phyloP scores from a whole-genome alignment of 768 basidiomycete genomes.

The Kwoniella dejecticola region DNA sequence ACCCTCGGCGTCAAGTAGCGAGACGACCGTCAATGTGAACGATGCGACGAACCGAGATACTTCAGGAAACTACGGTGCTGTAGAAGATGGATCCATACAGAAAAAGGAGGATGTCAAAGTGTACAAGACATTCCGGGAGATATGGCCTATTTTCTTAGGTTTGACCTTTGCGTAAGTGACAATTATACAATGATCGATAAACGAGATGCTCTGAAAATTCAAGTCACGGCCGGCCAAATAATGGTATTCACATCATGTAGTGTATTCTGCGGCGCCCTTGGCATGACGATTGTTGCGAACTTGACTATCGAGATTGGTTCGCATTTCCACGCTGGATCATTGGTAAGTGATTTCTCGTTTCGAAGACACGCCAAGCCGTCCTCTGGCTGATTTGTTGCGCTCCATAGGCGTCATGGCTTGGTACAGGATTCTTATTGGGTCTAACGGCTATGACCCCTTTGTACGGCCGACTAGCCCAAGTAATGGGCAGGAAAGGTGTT shows the following conservation, averaged over 20 bases:
- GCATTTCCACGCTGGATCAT: slow-evolving; percentile 41
- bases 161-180: slow-evolving; percentile 34
- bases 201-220: too few species aligned
- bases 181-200: too few species aligned
- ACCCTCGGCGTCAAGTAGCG: background rate
- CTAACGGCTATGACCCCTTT: slow-evolving; percentile 47
- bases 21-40: background rate
- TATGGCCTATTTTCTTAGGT: slow-evolving; percentile 41
- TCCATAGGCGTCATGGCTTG: slow-evolving; percentile 46
- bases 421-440: slow-evolving; percentile 42
- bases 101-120: slow-evolving; percentile 13
- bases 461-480: slow-evolving; percentile 35
- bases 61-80: background rate
- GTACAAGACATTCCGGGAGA: slow-evolving; percentile 38
- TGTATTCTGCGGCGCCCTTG: slow-evolving; percentile 42
- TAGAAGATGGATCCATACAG: background rate
- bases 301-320: slow-evolving; percentile 47
- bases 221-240: too few species aligned
- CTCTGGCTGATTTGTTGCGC: too few species aligned
- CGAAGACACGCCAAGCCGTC: too few species aligned
- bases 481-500: slow-evolving; percentile 37
- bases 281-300: slow-evolving; percentile 45
- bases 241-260: too few species aligned
- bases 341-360: slow-evolving; percentile 20
- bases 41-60: background rate